Percentiles rank a stretch among this genome's conserved stretches.
These are phyloP conservation scores for Coemansia sp. DNA, from an alignment of 192 early-diverging fungal species.

Conservation along the genomic window DNA sequence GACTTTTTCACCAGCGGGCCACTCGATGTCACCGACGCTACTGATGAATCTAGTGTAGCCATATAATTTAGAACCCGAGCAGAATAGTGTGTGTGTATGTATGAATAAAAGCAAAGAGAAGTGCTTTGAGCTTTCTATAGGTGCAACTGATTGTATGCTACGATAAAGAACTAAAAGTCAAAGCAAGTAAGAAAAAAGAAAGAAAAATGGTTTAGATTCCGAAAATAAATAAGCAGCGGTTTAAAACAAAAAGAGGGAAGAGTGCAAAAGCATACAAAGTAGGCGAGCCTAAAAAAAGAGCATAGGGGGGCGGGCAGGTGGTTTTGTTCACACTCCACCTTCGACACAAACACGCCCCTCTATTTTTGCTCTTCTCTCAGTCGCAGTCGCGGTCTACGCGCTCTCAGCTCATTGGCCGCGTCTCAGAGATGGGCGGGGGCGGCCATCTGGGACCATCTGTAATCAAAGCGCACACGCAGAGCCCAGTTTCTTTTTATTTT, in stretches of 20 bases:
- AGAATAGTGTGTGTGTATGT: background rate
- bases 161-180: background rate
- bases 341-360: background rate
- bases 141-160: background rate
- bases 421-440: too few relatives aligned
- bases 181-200: background rate
- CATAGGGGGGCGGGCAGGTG: background rate
- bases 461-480: too few relatives aligned
- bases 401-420: too few relatives aligned
- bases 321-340: background rate
- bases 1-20: slow-evolving; percentile 35
- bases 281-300: background rate
- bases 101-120: background rate
- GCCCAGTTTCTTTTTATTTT: background rate
- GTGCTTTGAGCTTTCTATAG: background rate
- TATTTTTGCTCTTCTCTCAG: background rate
- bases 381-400: too few relatives aligned
- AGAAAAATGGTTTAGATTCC: background rate
- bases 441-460: background rate
- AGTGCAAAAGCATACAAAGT: background rate
- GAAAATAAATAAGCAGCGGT: background rate
- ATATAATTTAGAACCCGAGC: slow-evolving; percentile 11
- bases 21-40: background rate
- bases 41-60: slow-evolving; percentile 27
- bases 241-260: background rate